Conservation (phyloP, 176 grass and related monocot species). For the Pontederia crassipes region DNA sequence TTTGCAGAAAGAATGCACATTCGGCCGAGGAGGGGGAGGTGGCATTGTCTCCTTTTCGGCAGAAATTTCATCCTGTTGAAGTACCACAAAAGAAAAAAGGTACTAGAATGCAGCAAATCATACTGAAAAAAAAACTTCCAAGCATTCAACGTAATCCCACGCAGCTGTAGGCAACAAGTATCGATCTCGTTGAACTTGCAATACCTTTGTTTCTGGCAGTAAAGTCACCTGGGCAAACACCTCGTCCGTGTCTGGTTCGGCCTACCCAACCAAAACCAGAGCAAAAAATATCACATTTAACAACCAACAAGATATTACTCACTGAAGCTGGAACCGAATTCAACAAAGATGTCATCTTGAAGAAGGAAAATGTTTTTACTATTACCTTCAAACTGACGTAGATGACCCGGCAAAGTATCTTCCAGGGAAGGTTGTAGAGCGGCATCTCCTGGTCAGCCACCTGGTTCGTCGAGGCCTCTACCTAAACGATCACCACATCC, state of each 20-base stretch:
- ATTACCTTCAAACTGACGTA: constrained; percentile 82
- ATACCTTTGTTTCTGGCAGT: background rate
- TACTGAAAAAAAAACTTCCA: background rate
- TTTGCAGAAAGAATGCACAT: constrained; percentile 1
- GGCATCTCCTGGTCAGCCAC: constrained; percentile 55
- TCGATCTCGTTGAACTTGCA: too few relatives aligned
- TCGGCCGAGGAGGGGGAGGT: background rate
- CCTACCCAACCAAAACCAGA: background rate
- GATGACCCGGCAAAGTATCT: constrained; percentile 80
- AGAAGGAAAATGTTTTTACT: too few relatives aligned
- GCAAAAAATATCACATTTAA: background rate
- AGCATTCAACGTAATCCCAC: too few relatives aligned
- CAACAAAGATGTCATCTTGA: too few relatives aligned
- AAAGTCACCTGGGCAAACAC: constrained; percentile 8
- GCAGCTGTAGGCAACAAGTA: too few relatives aligned
- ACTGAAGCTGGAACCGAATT: too few relatives aligned
- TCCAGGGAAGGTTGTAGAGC: constrained; percentile 70
- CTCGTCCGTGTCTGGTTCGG: constrained; percentile 4
- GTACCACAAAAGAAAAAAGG: background rate
- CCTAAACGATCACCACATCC: background rate
- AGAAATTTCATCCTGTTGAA: too few relatives aligned
- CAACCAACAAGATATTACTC: background rate
- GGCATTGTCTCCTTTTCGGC: too few relatives aligned
- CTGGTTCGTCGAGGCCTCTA: constrained; percentile 90
- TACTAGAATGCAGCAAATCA: background rate